These are phyloP conservation scores for Sugiyamaella floridensis DNA, from an alignment of 805 yeast species.

Conservation along the genomic window DNA sequence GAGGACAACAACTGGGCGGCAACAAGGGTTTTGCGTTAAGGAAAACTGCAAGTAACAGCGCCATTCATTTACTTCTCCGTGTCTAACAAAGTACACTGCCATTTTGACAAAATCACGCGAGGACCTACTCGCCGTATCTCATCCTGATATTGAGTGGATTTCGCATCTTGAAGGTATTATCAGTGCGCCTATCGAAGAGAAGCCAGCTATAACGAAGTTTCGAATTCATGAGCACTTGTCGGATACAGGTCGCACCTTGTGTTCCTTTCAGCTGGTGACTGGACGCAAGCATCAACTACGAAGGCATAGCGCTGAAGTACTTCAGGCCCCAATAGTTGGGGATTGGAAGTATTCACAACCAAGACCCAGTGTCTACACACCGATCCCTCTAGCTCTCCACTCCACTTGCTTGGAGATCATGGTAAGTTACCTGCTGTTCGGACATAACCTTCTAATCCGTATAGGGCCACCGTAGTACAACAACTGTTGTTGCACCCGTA, in stretches of 20 bases:
- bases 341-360: slow-evolving; percentile 6
- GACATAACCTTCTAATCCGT: neutral
- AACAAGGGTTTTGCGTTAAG: slow-evolving; percentile 8
- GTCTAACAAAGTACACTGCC: slow-evolving; percentile 7
- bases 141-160: slow-evolving; percentile 1
- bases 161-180: slow-evolving; percentile 8
- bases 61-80: neutral
- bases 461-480: neutral
- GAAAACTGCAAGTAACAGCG: slow-evolving; percentile 8
- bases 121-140: neutral
- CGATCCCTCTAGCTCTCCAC: slow-evolving; percentile 12
- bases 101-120: slow-evolving; percentile 3
- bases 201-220: slow-evolving; percentile 11
- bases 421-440: neutral
- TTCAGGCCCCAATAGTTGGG: slow-evolving; percentile 12
- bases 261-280: slow-evolving; percentile 12
- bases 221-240: neutral
- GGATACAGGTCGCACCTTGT: slow-evolving; percentile 4
- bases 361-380: neutral
- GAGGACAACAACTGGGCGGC: slow-evolving; percentile 8
- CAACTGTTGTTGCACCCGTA: slow-evolving; percentile 9
- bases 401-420: slow-evolving; percentile 6
- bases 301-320: slow-evolving; percentile 10
- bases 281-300: slow-evolving; percentile 20
- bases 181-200: slow-evolving; percentile 3